Base-by-base conservation (phyloP, 148 eudicot species). In the Euryodendron excelsum region DNA sequence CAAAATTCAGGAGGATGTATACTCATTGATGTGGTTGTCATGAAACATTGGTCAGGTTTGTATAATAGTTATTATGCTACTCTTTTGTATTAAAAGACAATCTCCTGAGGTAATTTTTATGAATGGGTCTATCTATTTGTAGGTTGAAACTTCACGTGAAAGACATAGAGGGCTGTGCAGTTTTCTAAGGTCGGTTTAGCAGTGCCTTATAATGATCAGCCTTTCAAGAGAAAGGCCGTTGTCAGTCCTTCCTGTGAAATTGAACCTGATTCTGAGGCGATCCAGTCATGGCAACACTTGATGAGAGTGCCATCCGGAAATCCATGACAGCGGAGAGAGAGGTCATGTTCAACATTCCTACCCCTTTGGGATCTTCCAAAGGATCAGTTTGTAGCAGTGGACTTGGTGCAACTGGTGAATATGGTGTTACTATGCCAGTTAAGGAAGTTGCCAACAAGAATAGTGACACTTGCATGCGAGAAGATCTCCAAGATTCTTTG, bases 1-100 rank as follows among this genome's bases (percentile, higher is more conserved):
- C 80, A 84, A 84, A 80, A 83, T 93, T 55, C 82, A 30, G 53
- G 92, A 91, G 13, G 92, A 88, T 85, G 92, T 80, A 15, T 87
- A 91, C 85, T 85, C 91, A 17, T 85, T 91, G 81, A 66, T 92
- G 87, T 80, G 72, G 82, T 92, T 94, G 36, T 93, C 97, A 28
- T 77, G 88, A 80, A 93, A 86, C 68, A 85, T 96, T 78, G 95
- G 99, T 58, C 98, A 96, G 95, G 99, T 92, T 69, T 62, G 85
- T 72, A 36, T 82, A 37, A 33, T 21, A 30, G 11, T 73, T 50
- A 56, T 66, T 59, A 41, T 31, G 48, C 31, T 60, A 28, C 59
- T 80, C 31, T 23, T 63, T 20, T 12, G 30, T 55, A 34, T 18
- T n/a, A 62, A 36, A 61, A 74, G 14, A 21, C 5, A 23, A 27